Evolutionary conservation across 306 rosid genomes (phyloP), one percentile per base, ranked within the genome.

Genomic region (Gastrolobium bilobum): DNA sequence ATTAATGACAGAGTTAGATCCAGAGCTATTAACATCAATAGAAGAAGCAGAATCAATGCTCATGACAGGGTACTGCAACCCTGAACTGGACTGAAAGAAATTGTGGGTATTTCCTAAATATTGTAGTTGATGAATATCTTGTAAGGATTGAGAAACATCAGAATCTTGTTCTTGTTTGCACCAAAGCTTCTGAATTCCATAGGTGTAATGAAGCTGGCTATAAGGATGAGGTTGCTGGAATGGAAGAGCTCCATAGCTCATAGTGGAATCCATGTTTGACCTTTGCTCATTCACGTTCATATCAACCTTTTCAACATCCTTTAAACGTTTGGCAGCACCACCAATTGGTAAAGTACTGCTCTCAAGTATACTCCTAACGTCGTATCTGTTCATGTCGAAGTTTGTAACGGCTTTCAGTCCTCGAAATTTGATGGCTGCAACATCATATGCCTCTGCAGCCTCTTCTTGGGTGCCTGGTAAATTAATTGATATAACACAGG

Each of bases 381-480:
- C 98, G 4, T 94, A 94, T 67, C 97, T 71, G 70, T 76, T 92
- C 97, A 94, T 94, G 88, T 94, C 98, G 6, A 94, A 94, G 86
- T 94, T 94, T n/a, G 98, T 94, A 4, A 94, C 98, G 0, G 98
- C 98, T 75, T 89, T 92, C 34, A 92, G 74, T 57, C 98, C 98
- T 11, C 98, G 81, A 70, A 94, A 94, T 79, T 94, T 94, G 4
- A 94, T 90, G 40, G 98, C 98, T 4, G 98, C 98, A 4, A 92
- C 92, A 80, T 94, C 98, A 33, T 94, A 94, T 3, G 98, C 98
- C 66, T 94, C 98, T 2, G 98, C 98, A 33, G 98, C 98, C 83
- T 94, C 98, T 79, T 94, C 98, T 78, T 94, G 98, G 0, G 97
- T 94, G 79, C 94, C 98, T 90, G 10, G 3, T 67, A 62, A 30